Evolutionary conservation across 2,329 filamentous ascomycete species (phyloP), one percentile per base, ranked within the genome.

Genomic region (Cladosporium sp.): DNA sequence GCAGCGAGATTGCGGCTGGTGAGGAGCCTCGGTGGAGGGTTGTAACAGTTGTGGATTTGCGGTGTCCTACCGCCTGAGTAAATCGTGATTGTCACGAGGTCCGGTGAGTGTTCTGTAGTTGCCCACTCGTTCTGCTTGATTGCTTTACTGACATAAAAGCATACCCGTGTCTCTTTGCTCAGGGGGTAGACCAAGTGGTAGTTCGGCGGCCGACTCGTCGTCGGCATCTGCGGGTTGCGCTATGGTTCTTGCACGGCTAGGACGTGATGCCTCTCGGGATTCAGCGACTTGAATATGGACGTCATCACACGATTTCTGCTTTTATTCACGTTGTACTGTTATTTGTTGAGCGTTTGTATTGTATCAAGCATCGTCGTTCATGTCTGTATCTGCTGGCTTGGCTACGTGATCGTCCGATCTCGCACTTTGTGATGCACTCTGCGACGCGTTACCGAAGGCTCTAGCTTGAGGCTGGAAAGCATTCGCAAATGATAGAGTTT

Each of bases 291-390:
- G 47, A 15, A 26, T n/a, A 51, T 51, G 47, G 47, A 10, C 47
- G 47, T 51, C 47, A 51, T 51, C 47, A 51, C 47, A n/a, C 47
- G 47, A n/a, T 51, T 51, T 51, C 47, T 51, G 47, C 47, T 51
- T 51, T 51, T 51, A 15, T 51, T 51, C 26, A 51, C 47, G 47
- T 51, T 51, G 47, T 51, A 51, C 47, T 51, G 47, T 51, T 26
- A 26, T n/a, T 26, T 51, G 47, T 51, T 51, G 47, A 51, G 47
- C 47, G 47, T 26, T 51, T 51, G 3, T 26, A 10, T 51, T 28
- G 47, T 51, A 51, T 51, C 47, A 51, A 51, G 47, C 47, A 51
- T 51, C 47, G n/a, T 51, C 47, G n/a, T 28, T n/a, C 21, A 51
- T 51, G 47, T 51, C 47, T 26, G n/a, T 51, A 28, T 51, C 47